These are phyloP conservation scores for Holtermannia corniformis DNA, from an alignment of 768 basidiomycete species.

Conservation along the genomic window DNA sequence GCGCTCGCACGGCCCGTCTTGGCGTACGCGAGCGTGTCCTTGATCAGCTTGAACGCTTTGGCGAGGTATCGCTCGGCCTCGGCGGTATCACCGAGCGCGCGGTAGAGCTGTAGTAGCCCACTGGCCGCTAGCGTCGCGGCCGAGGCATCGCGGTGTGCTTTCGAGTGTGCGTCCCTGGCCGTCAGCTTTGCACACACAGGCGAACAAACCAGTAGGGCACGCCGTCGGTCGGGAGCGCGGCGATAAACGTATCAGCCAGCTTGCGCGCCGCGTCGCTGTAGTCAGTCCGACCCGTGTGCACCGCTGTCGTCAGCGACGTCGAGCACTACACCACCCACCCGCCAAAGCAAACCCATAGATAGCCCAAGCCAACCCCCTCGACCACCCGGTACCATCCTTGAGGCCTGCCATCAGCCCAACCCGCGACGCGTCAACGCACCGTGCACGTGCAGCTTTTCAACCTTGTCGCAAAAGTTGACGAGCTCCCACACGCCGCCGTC, in stretches of 20 bases:
- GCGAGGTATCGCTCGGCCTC: constrained; percentile 23
- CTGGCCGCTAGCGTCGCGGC: constrained; percentile 24
- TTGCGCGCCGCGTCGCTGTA: constrained; percentile 19
- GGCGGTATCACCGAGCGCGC: constrained; percentile 7
- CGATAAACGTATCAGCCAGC: constrained; percentile 25
- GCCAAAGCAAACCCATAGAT: constrained; percentile 34
- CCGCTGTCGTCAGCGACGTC: constrained; percentile 8
- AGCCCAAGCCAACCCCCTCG: constrained; percentile 32
- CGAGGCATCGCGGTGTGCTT: constrained; percentile 30
- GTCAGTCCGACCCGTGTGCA: constrained; percentile 27
- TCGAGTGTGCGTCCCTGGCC: constrained; percentile 6
- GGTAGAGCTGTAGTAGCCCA: constrained; percentile 24
- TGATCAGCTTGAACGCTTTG: constrained; percentile 16
- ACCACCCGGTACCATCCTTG: constrained; percentile 28
- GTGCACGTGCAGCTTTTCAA: background rate
- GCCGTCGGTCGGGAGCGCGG: constrained; percentile 13
- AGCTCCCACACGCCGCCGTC: background rate
- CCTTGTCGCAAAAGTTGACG: background rate
- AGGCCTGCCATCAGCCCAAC: constrained; percentile 11
- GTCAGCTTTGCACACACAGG: background rate
- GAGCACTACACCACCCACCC: constrained; percentile 11
- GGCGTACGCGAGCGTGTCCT: constrained; percentile 20
- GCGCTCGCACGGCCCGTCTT: constrained; percentile 14
- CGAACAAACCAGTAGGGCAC: constrained; percentile 28
- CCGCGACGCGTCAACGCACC: background rate